These are phyloP conservation scores for Zymoseptoria pseudotritici DNA, from an alignment of 2,329 filamentous ascomycete species.

Conservation along the genomic window DNA sequence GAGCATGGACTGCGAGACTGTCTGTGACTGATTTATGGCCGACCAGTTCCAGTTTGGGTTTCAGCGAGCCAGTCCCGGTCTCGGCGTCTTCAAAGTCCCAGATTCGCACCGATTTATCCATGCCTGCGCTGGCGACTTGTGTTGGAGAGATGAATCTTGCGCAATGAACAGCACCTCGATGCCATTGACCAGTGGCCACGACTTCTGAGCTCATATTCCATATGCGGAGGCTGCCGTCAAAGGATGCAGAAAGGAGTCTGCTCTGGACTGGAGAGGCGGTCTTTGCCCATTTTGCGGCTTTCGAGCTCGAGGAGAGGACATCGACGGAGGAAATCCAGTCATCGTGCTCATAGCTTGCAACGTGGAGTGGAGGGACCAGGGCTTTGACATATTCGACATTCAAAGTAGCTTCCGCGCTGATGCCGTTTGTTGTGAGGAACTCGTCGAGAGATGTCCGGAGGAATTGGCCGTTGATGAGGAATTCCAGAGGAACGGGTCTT, in stretches of 20 bases:
- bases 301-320: constrained; percentile 62
- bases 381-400: constrained; percentile 90
- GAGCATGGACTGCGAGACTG: constrained; percentile 63
- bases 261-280: constrained; percentile 51
- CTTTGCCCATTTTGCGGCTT: constrained; percentile 51
- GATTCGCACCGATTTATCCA: constrained; percentile 77
- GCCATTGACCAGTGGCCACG: constrained; percentile 68
- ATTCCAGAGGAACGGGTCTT: constrained; percentile 76
- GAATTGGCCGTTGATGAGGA: constrained; percentile 89
- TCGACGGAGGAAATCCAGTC: constrained; percentile 93
- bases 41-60: constrained; percentile 72
- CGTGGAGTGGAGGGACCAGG: constrained; percentile 78
- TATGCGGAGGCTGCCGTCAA: constrained; percentile 79
- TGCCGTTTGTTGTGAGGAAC: constrained; percentile 76
- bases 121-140: constrained; percentile 72
- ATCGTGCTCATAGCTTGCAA: constrained; percentile 91
- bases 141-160: constrained; percentile 73
- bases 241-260: constrained; percentile 82
- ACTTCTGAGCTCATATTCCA: constrained; percentile 86
- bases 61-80: constrained; percentile 44
- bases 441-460: constrained; percentile 84
- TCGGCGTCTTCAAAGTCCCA: constrained; percentile 73
- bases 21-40: constrained; percentile 72
- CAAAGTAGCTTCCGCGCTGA: constrained; percentile 80
- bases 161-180: constrained; percentile 70